Conservation (phyloP, 108 stramenopile genomes). For the Epithemia pelagica region DNA sequence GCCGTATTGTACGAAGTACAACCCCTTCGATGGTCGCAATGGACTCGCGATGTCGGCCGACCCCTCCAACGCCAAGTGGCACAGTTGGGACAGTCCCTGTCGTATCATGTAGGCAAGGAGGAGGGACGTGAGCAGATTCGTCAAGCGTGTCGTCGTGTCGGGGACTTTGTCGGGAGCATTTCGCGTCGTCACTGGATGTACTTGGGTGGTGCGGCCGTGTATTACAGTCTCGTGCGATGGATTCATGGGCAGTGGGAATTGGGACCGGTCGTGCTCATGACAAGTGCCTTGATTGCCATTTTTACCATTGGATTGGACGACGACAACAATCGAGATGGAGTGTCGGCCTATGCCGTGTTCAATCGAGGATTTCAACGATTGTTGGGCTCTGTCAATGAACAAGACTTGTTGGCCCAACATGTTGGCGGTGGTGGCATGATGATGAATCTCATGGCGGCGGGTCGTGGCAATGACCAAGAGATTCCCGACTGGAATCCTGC, state of each 20-base stretch:
- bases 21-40: slow-evolving; percentile 49
- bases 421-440: slow-evolving; percentile 45
- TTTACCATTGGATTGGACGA: slow-evolving; percentile 77
- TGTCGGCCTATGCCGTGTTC: slow-evolving; percentile 76
- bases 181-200: slow-evolving; percentile 19
- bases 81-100: not conserved
- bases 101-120: not conserved
- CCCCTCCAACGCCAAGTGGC: not conserved
- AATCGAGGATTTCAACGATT: slow-evolving; percentile 72
- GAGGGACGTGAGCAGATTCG: too few species aligned
- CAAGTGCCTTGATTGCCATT: slow-evolving; percentile 41
- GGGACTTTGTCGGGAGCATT: not conserved
- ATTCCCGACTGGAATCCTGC: not conserved
- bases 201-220: slow-evolving; percentile 17
- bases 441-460: too few species aligned
- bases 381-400: slow-evolving; percentile 67
- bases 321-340: slow-evolving; percentile 32
- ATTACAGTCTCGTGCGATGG: slow-evolving; percentile 32
- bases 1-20: slow-evolving; percentile 72
- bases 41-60: not conserved
- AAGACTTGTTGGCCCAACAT: slow-evolving; percentile 64
- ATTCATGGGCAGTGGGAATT: slow-evolving; percentile 36
- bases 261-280: slow-evolving; percentile 64
- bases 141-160: not conserved
- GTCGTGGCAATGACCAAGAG: not conserved